Base-by-base conservation (phyloP, 306 rosid genomes). In the Corylus avellana region DNA sequence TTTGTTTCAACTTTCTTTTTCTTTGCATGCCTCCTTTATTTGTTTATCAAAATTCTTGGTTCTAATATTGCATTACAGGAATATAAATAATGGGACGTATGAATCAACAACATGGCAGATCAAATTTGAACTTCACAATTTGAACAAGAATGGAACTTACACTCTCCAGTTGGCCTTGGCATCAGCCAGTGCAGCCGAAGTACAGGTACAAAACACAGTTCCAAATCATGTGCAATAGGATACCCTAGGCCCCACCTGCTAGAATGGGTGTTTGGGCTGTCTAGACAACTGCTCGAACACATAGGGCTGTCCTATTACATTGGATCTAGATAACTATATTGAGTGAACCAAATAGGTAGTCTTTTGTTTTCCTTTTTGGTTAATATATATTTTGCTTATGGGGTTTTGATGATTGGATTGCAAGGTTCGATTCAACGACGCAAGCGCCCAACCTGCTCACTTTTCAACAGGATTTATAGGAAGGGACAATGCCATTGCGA, bases 121-220 rank as follows among this genome's bases (percentile, higher is more conserved):
- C 75, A 32, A 22, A 66, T 94, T 92, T 74, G 53, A 84, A 12
- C 89, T 86, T 53, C 51, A 83, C 8, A 76, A 44, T n/a, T 62
- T n/a, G 32, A 12, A 11, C 25, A 5, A 54, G 14, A 18, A 10
- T 0, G 89, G 85, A 79, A 83, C 69, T 49, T 92, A 94, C 82
- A 94, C 97, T n/a, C 86, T 94, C 57, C 97, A 87, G 73, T 2
- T 94, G 42, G 97, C 97, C 47, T 29, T 94, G 46, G 97, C 97
- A 44, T 79, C 88, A 5, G 86, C 95, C 13, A 22, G 78, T 35
- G 20, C 32, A 4, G 75, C 89, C 18, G 81, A 87, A 20, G 27
- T 92, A 18, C 89, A 90, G 95, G 95, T 93, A 66, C 35, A 3
- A 32, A 62, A 50, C 25, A 32, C 1, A 6, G 46, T 5, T 42